Evolutionary conservation across 2,329 filamentous ascomycete species (phyloP).

Genomic region (Aphanoascus verrucosus): DNA sequence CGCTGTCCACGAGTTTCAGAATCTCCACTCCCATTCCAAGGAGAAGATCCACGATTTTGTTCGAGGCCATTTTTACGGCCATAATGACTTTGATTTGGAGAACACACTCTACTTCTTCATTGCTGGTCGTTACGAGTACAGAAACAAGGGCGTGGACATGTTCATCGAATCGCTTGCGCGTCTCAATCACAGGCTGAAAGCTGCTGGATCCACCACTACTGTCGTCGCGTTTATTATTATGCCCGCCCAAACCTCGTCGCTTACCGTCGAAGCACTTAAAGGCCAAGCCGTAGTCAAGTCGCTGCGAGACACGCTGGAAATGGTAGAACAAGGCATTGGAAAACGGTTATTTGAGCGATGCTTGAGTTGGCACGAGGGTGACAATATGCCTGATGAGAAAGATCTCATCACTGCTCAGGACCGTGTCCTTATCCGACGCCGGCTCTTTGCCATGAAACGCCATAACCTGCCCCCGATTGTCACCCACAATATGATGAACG

Average conservation of each 20-base stretch:
- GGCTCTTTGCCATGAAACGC: slow-evolving; percentile 94
- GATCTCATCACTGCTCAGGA: slow-evolving; percentile 87
- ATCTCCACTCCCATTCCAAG: slow-evolving; percentile 90
- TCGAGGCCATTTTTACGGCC: slow-evolving; percentile 93
- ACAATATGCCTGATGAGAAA: slow-evolving; percentile 89
- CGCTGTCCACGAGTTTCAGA: slow-evolving; percentile 97
- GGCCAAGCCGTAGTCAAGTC: slow-evolving; percentile 97
- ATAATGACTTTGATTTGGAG: slow-evolving; percentile 92
- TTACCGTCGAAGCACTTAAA: slow-evolving; percentile 91
- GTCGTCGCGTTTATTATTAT: slow-evolving; percentile 98
- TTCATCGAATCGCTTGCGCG: slow-evolving; percentile 95
- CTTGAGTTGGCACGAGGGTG: slow-evolving; percentile 89
- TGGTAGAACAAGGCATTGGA: slow-evolving; percentile 86
- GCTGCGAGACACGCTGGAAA: slow-evolving; percentile 78
- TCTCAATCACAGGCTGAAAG: slow-evolving; percentile 86
- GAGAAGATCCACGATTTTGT: slow-evolving; percentile 98
- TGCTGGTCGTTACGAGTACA: slow-evolving; percentile 89
- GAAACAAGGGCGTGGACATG: slow-evolving; percentile 99
- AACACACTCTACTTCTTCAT: slow-evolving; percentile 98
- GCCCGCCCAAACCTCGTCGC: slow-evolving; percentile 88
- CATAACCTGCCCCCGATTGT: slow-evolving; percentile 84
- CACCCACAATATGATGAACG: slow-evolving; percentile 97
- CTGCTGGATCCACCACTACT: slow-evolving; percentile 73
- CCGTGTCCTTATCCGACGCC: slow-evolving; percentile 78
- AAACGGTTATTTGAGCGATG: slow-evolving; percentile 91